Percentiles rank a stretch among this genome's conserved stretches.
Evolutionary conservation across 495 filamentous ascomycete genomes (phyloP).

Genomic region (Poronia punctata): DNA sequence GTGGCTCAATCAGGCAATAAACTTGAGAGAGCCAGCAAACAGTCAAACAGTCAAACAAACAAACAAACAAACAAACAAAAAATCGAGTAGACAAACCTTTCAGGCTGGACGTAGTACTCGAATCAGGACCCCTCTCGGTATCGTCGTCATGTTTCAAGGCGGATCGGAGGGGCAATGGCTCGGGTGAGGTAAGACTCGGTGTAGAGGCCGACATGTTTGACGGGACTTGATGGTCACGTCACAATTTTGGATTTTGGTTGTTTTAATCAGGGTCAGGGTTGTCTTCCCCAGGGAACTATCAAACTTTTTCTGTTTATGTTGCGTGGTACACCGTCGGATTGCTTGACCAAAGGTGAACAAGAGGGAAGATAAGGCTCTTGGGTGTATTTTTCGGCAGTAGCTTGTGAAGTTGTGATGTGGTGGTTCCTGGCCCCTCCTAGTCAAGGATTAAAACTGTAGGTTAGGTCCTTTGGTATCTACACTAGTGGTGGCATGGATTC

Average conservation of each 20-base stretch:
- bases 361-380: conserved; percentile 6
- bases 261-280: conserved; percentile 1
- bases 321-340: too few species aligned
- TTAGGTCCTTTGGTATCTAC: too few species aligned
- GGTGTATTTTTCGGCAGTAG: not conserved
- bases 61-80: not conserved
- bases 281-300: too few species aligned
- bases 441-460: too few species aligned
- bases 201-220: conserved; percentile 18
- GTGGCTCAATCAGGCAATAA: too few species aligned
- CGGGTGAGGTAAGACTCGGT: conserved; percentile 13
- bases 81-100: conserved; percentile 35
- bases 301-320: too few species aligned
- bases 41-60: too few species aligned
- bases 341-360: too few species aligned
- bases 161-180: conserved; percentile 32
- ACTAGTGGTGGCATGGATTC: too few species aligned
- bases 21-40: too few species aligned
- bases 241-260: too few species aligned
- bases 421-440: too few species aligned
- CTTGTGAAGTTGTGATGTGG: not conserved
- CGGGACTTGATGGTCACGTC: not conserved
- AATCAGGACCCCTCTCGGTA: conserved; percentile 26
- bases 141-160: conserved; percentile 39
- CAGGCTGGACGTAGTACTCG: conserved; percentile 19